Evolutionary conservation across 1,284 basidiomycete genomes (phyloP), one percentile per base, ranked within the genome.

Genomic region (Omphalotus olearius): DNA sequence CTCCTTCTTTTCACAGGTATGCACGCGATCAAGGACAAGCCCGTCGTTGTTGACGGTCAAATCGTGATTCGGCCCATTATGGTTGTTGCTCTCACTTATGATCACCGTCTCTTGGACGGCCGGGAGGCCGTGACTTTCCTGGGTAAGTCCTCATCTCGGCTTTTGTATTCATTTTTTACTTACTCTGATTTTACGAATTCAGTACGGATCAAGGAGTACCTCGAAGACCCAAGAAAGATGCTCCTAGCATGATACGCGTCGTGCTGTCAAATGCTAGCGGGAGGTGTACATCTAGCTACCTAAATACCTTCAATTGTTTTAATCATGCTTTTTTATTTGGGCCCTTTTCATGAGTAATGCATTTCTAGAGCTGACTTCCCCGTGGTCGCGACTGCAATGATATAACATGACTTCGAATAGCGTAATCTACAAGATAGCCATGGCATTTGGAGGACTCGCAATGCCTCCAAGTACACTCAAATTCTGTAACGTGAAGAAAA

Each of bases 71-170:
- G 95, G 58, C 93, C 93, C 26, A 92, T 98, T 74, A 98, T 98
- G 95, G 84, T 97, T 52, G 85, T 94, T 55, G 92, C 92, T 14
- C 80, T 96, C 55, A 97, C 94, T 2, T 98, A 98, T 70, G 95
- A 99, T 73, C 96, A 99, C 74, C 82, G 96, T 59, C 73, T 99
- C 64, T 80, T 99, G 59, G 96, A 99, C 66, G 96, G 96, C 43
- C 80, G 96, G 62, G 96, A 99, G 73, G 96, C 92, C 37, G 91
- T 95, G 53, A 97, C 94, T 37, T 98, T 99, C 93, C 86, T 99
- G 59, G 93, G 93, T 92, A 64, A 65, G 88, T 50, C 25, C 48
- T 37, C 20, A 9, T 14, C 43, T 18, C 30, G 47, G 28, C 42
- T 30, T 28, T 42, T 41, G 38, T 45, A 37, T 10, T 28, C 7